Conservation (phyloP, 371 early-diverging fungal species). For the Batrachochytrium dendrobatidis region DNA sequence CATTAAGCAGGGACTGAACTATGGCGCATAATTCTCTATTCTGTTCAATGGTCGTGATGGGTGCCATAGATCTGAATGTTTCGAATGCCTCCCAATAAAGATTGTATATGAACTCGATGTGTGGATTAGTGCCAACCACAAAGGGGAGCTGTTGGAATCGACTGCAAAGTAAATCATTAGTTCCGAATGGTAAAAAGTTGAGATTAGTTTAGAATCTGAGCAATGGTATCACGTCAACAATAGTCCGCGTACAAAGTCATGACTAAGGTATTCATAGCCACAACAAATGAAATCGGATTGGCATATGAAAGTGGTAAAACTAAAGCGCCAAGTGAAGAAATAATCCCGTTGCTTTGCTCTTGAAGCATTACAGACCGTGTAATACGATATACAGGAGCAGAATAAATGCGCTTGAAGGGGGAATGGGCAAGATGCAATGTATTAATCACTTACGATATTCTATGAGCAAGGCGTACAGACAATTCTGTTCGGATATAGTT, state of each 20-base stretch:
- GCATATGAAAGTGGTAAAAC: too few relatives aligned
- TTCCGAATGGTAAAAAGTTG: not conserved
- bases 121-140: conserved; percentile 87
- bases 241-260: too few relatives aligned
- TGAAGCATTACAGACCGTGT: too few relatives aligned
- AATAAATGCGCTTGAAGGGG: too few relatives aligned
- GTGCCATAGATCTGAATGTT: conserved; percentile 54
- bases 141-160: conserved; percentile 70
- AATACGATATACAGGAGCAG: too few relatives aligned
- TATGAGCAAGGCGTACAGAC: conserved; percentile 83
- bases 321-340: too few relatives aligned
- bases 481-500: conserved; percentile 88
- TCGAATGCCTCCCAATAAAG: conserved; percentile 92
- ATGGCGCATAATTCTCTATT: conserved; percentile 64
- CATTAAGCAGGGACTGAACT: conserved; percentile 49
- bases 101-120: conserved; percentile 73
- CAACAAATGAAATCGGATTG: too few relatives aligned
- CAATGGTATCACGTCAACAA: not conserved
- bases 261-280: too few relatives aligned
- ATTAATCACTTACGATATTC: conserved; percentile 46
- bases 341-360: too few relatives aligned
- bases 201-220: too few relatives aligned
- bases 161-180: not conserved
- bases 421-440: too few relatives aligned
- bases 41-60: conserved; percentile 57